Base-by-base conservation (phyloP, 306 rosid species). In the Lathyrus tuberosus region DNA sequence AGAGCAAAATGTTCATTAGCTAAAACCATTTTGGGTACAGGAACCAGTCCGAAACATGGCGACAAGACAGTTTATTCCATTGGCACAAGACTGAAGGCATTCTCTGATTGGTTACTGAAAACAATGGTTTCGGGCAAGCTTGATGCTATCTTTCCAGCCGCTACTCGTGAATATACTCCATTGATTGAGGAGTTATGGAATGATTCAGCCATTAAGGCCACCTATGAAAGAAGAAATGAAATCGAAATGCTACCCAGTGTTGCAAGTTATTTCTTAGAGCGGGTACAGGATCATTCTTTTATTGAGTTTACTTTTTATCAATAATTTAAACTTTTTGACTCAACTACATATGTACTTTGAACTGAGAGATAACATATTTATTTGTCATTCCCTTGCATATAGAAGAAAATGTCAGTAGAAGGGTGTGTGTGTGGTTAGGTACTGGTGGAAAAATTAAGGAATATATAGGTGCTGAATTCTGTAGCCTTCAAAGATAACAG, bases 71-170 rank as follows among this genome's bases (percentile, higher is more conserved):
- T 81, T 28, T 95, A 91, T 68, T 87, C 96, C 59, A 78, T 91
- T 82, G 95, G 97, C 38, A 89, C 91, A 47, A 95, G 95, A 84
- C 83, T 82, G 78, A 91, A 89, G 83, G 90, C 95, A 31, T 95
- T 95, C 86, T 95, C 99, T 44, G 99, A 95, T 75, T 95, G 97
- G 97, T 89, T 95, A 69, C 99, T 95, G 65, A 95, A 89, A 89
- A 87, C 87, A 40, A 95, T 91, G 95, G 97, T 81, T 42, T 78
- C 88, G 0, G 99, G 99, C 78, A 87, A 88, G 80, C 83, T 95
- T 78, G 99, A 91, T 81, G 89, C 89, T 56, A 86, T 95, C 76
- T 95, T 95, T 78, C 99, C 99, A 58, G 99, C 99, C 8, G 99
- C 99, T 62, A 91, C 91, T 52, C 92, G 96, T 77, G 99, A 95